Evolutionary conservation across 1,284 basidiomycete species (phyloP), one percentile per base, ranked within the genome.

Genomic region (Leccinum pachyderme): DNA sequence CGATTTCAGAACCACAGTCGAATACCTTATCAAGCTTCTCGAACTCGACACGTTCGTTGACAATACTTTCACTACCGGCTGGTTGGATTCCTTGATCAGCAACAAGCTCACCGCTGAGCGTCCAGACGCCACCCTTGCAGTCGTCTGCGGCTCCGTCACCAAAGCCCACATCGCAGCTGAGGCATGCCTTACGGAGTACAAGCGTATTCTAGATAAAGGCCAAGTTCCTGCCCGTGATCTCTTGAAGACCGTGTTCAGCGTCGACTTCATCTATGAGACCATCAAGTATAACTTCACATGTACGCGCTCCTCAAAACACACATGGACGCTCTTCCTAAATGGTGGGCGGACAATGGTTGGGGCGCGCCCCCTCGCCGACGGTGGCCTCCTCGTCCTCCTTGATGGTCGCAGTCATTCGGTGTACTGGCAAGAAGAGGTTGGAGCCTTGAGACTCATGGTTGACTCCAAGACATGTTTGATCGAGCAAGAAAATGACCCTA

Each of bases 401-500:
- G 89, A 95, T 67, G 95, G 94, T 59, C 91, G 91, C 72, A 96
- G 94, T 73, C 96, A 99, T 76, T 95, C 97, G 25, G 84, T 98
- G 59, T 99, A 99, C 77, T 99, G 93, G 93, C 84, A 94, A 58
- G 97, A 98, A 74, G 97, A 99, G 77, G 96, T 98, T 56, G 96
- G 94, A 55, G 92, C 94, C 12, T 79, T 95, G 65, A 84, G 97
- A 54, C 73, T 99, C 61, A 96, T 96, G 85, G 86, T 99, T 61
- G 95, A 98, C 73, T 84, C 93, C 60, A 97, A 98, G 81, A 99
- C 97, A 28, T 97, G 95, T 56, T 81, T 98, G 73, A 96, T 99
- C 64, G 97, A 98, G 76, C 95, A 99, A 75, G 97, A 99, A 82
- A 98, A 98, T 66, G 97, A 99, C 71, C 97, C 97, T 6, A 99